Evolutionary conservation across 768 basidiomycete genomes (phyloP), one percentile per base, ranked within the genome.

Genomic region (Lentinus brumalis): DNA sequence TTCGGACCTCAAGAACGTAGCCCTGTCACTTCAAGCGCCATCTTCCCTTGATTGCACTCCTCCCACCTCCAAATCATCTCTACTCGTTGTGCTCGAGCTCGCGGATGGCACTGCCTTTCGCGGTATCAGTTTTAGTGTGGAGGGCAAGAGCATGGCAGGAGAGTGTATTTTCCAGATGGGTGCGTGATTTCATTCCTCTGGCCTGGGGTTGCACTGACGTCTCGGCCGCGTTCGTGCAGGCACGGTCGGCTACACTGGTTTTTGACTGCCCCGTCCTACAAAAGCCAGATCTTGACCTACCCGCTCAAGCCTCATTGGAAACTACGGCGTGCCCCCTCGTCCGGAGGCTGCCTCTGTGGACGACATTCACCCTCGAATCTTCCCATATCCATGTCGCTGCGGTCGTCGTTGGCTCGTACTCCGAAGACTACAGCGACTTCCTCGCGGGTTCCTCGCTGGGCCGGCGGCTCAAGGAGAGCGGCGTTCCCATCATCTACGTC

Each of bases 151-250:
- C 71, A 82, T 96, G 32, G 84, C 96, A 16, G 97, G 97, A 68
- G 97, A 99, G 84, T 98, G 97, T 75, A 97, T 99, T 70, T 99
- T 99, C 79, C 96, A 98, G 80, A 99, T 97, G 41, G 97, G 97
- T 96, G 70, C 73, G 89, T 67, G 32, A 21, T 45, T 60, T 45
- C 63, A 56, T 29, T 56, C 62, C 55, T 62, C 56, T 46, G 26
- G 47, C n/a, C 21, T 29, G 12, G 46, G 30, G 38, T 39, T 11
- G 6, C 53, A 21, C 40, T 12, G 35, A 35, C 57, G 29, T 30
- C n/a, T 35, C 32, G 15, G 38, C 9, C 10, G 30, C 1, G 29
- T 21, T 26, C 26, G 5, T 63, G 55, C 70, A 99, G 97, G 97
- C 57, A 98, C 98, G 96, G 95, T 98, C 58, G 97, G 97, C 32